These are phyloP conservation scores for Colletotrichum cordylinicola DNA, from an alignment of 2,329 filamentous ascomycete genomes.

Conservation along the genomic window DNA sequence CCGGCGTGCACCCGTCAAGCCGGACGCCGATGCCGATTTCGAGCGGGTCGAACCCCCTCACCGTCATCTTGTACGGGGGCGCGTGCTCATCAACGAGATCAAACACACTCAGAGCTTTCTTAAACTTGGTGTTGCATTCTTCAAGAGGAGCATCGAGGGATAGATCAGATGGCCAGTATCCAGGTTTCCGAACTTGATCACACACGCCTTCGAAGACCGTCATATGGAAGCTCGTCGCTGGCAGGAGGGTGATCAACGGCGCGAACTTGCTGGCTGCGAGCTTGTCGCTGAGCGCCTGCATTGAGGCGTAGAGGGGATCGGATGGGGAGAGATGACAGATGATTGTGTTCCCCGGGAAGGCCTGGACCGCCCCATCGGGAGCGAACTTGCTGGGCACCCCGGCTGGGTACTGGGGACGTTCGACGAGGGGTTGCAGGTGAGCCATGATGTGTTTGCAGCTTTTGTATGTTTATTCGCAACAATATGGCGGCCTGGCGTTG, in stretches of 20 bases:
- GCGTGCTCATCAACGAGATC: conserved; percentile 2
- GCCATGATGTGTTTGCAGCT: background rate
- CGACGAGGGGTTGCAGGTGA: background rate
- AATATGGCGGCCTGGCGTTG: background rate
- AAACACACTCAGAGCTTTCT: conserved; percentile 20
- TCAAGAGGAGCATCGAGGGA: conserved; percentile 8
- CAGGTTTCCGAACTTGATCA: conserved; percentile 24
- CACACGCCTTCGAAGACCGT: conserved; percentile 32
- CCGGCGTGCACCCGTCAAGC: background rate
- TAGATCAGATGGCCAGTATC: conserved; percentile 27
- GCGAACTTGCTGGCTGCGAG: conserved; percentile 23
- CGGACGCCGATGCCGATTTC: conserved; percentile 23
- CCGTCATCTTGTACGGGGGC: conserved; percentile 24
- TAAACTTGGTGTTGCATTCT: conserved; percentile 22
- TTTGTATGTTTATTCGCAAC: background rate
- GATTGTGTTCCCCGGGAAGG: conserved; percentile 31
- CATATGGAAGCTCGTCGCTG: conserved; percentile 31
- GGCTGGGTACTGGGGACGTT: conserved; percentile 11
- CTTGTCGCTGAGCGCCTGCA: conserved; percentile 24
- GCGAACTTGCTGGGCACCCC: conserved; percentile 30
- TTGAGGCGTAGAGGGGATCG: conserved; percentile 20
- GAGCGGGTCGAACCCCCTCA: conserved; percentile 24
- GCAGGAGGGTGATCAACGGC: conserved; percentile 25
- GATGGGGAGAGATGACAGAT: conserved; percentile 24
- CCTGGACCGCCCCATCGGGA: conserved; percentile 26